Evolutionary conservation across 805 yeast genomes (phyloP).

Genomic region (Nakazawaea holstii): DNA sequence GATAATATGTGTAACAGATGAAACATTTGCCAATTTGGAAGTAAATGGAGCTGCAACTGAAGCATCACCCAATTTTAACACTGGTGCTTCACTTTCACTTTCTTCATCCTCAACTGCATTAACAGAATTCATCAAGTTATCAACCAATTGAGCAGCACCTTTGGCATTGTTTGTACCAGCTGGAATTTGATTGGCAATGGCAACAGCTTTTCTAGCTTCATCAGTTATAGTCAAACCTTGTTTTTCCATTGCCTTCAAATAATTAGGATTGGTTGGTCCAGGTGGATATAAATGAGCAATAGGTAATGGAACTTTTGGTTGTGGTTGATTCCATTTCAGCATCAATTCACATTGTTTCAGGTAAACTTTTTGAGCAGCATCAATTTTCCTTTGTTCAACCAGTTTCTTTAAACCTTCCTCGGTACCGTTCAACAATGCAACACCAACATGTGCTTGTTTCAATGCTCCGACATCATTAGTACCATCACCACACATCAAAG

Average conservation of each 20-base stretch:
- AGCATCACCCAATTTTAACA: conserved; percentile 94
- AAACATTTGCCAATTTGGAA: conserved; percentile 85
- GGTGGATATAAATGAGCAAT: conserved; percentile 97
- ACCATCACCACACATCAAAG: conserved; percentile 99
- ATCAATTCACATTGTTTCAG: conserved; percentile 79
- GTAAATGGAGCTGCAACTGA: conserved; percentile 99
- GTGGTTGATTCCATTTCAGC: conserved; percentile 75
- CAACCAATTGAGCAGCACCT: conserved; percentile 46
- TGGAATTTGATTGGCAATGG: conserved; percentile 39
- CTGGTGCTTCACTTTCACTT: conserved; percentile 79
- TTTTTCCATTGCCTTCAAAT: conserved; percentile 77
- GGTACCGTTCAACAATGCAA: conserved; percentile 96
- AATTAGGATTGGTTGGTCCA: conserved; percentile 86
- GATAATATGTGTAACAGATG: conserved; percentile 86
- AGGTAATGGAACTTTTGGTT: conserved; percentile 76
- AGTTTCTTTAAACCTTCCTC: conserved; percentile 89
- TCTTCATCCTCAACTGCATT: conserved; percentile 48
- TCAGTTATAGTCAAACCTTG: conserved; percentile 77
- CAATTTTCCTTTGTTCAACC: conserved; percentile 71
- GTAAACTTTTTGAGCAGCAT: conserved; percentile 60
- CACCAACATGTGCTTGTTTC: conserved; percentile 97
- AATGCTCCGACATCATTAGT: conserved; percentile 99
- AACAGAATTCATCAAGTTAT: conserved; percentile 51
- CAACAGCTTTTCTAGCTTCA: conserved; percentile 60
- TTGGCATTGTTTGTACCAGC: conserved; percentile 31